Evolutionary conservation across 2,329 filamentous ascomycete genomes (phyloP).

Genomic region (Curvularia lunata): DNA sequence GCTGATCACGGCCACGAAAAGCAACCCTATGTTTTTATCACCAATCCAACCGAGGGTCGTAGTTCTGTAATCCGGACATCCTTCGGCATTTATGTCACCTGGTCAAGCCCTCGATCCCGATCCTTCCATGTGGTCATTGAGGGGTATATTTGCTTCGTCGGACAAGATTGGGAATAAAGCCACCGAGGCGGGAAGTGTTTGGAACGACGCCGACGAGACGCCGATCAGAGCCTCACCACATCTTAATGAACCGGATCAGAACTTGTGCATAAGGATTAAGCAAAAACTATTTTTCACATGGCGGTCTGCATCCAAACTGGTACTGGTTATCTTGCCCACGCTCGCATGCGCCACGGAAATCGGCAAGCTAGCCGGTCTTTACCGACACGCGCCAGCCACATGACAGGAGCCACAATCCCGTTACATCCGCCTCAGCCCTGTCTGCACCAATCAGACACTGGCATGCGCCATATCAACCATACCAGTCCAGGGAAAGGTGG

Average conservation of each 20-base stretch:
- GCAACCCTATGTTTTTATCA: neutral
- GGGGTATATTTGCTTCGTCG: neutral
- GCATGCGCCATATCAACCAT: constrained; percentile 14
- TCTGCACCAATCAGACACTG: constrained; percentile 13
- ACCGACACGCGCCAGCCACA: constrained; percentile 12
- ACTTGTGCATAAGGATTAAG: neutral
- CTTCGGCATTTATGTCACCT: neutral
- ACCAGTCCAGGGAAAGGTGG: constrained; percentile 9
- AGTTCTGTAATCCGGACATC: neutral
- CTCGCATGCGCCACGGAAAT: constrained; percentile 20
- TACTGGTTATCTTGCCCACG: neutral
- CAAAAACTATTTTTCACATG: neutral
- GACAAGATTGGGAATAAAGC: neutral
- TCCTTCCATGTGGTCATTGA: neutral
- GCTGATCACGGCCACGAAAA: neutral
- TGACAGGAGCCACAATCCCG: constrained; percentile 20
- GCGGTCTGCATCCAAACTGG: constrained; percentile 1
- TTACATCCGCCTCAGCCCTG: constrained; percentile 20
- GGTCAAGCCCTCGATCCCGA: neutral
- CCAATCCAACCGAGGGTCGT: neutral
- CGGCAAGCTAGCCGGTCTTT: constrained; percentile 20
- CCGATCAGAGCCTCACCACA: neutral
- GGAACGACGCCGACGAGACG: neutral
- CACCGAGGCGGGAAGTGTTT: neutral
- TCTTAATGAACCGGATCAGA: neutral